phyloP scores from a whole-genome alignment of 2,329 filamentous ascomycete genomes.

The Colletotrichum eleusines region DNA sequence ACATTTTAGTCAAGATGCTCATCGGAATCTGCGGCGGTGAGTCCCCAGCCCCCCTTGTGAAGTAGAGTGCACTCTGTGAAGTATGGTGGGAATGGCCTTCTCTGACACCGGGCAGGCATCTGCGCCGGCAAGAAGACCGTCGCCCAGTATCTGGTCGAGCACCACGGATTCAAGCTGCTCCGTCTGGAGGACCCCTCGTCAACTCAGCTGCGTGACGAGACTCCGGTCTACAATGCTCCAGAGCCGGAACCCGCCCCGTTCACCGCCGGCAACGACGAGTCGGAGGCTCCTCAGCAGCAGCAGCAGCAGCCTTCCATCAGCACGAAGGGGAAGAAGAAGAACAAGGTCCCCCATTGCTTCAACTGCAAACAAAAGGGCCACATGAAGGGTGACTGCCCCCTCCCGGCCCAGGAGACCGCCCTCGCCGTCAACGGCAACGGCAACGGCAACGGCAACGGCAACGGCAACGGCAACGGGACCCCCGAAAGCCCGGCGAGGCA shows the following conservation, averaged over 20 bases:
- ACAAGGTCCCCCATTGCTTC: slow-evolving; percentile 6
- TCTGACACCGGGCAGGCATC: slow-evolving; percentile 70
- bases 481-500: neutral
- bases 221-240: slow-evolving; percentile 10
- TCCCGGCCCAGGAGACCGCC: slow-evolving; percentile 9
- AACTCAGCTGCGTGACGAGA: slow-evolving; percentile 17
- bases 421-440: slow-evolving; percentile 7
- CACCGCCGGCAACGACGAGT: neutral
- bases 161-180: slow-evolving; percentile 84
- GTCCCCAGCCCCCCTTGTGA: too few relatives aligned
- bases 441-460: neutral
- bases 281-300: neutral
- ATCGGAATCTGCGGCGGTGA: slow-evolving; percentile 82
- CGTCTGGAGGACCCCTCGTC: slow-evolving; percentile 59
- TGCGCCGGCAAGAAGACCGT: slow-evolving; percentile 94
- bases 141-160: slow-evolving; percentile 85
- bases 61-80: too few relatives aligned
- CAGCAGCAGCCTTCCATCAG: neutral
- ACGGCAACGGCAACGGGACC: neutral
- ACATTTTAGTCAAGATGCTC: slow-evolving; percentile 67
- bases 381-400: slow-evolving; percentile 17
- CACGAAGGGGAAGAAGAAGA: slow-evolving; percentile 28
- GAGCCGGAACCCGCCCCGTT: slow-evolving; percentile 12
- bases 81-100: too few relatives aligned
- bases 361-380: slow-evolving; percentile 28